phyloP scores from a whole-genome alignment of 495 filamentous ascomycete genomes.

The Annulohypoxylon maeteangense region DNA sequence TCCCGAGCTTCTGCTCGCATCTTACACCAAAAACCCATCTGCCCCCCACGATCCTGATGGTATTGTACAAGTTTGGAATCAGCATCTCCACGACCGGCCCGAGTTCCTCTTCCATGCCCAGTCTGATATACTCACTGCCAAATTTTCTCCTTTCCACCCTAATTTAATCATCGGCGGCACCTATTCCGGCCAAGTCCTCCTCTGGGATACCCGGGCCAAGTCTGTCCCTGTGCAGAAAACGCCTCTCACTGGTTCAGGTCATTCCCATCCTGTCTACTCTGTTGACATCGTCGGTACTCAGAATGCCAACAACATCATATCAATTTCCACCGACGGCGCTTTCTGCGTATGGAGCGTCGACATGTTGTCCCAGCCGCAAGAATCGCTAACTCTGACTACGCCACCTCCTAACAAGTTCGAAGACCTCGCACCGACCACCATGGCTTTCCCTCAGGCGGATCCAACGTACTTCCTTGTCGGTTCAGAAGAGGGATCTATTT shows the following conservation, averaged over 20 bases:
- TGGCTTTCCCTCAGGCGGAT: slow-evolving; percentile 95
- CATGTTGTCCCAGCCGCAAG: slow-evolving; percentile 95
- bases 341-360: slow-evolving; percentile 97
- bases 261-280: slow-evolving; percentile 96
- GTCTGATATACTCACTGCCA: slow-evolving; percentile 93
- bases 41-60: slow-evolving; percentile 96
- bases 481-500: slow-evolving; percentile 95
- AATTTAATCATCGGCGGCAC: slow-evolving; percentile 94
- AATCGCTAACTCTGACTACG: slow-evolving; percentile 83
- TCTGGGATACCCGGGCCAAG: slow-evolving; percentile 96
- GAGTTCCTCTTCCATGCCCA: slow-evolving; percentile 97
- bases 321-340: slow-evolving; percentile 93
- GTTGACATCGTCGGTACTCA: slow-evolving; percentile 97
- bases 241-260: slow-evolving; percentile 88
- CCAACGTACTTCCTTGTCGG: slow-evolving; percentile 98
- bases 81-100: slow-evolving; percentile 89
- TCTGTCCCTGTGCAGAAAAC: slow-evolving; percentile 94
- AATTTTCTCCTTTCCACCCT: slow-evolving; percentile 97
- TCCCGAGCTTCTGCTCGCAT: slow-evolving; percentile 88
- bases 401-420: slow-evolving; percentile 92
- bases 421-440: slow-evolving; percentile 93
- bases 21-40: slow-evolving; percentile 95
- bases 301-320: slow-evolving; percentile 98
- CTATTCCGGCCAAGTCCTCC: slow-evolving; percentile 94
- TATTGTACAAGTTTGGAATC: slow-evolving; percentile 95